Conservation (phyloP, 2,329 filamentous ascomycete genomes). For the Helotiales sp. region DNA sequence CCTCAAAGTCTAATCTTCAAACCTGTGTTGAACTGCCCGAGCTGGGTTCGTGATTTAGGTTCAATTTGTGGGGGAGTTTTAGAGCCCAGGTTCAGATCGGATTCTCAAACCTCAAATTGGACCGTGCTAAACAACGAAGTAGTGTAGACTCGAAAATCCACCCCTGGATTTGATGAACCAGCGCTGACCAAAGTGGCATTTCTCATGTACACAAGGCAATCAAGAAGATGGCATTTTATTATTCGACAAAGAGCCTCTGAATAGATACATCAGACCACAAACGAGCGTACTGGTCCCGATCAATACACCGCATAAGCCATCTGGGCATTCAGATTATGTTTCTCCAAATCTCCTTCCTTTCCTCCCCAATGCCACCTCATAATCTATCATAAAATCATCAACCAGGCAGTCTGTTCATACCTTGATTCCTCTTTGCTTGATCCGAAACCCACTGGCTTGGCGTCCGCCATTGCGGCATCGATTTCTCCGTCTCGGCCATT, state of each 20-base stretch:
- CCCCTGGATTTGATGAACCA: too few species aligned
- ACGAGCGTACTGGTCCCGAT: slow-evolving; percentile 9
- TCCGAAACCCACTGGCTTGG: slow-evolving; percentile 9
- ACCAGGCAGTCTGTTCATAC: neutral
- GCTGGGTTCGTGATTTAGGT: too few species aligned
- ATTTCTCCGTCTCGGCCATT: neutral
- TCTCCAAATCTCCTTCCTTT: neutral
- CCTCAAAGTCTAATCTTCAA: too few species aligned
- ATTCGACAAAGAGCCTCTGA: neutral
- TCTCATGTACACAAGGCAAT: neutral
- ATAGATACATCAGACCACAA: slow-evolving; percentile 6
- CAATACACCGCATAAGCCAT: neutral
- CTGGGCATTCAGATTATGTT: neutral
- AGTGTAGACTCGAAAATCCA: too few species aligned
- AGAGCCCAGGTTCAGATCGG: too few species aligned
- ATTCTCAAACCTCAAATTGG: too few species aligned
- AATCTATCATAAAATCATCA: neutral
- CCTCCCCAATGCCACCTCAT: neutral
- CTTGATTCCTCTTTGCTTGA: slow-evolving; percentile 4
- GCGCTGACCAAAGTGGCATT: neutral
- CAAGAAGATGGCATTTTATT: neutral
- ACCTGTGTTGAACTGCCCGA: too few species aligned
- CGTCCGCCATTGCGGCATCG: slow-evolving; percentile 8
- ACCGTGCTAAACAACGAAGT: too few species aligned
- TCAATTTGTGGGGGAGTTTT: too few species aligned